Evolutionary conservation across 2,329 filamentous ascomycete species (phyloP), one percentile per base, ranked within the genome.

Genomic region (Fusarium goolgardi): DNA sequence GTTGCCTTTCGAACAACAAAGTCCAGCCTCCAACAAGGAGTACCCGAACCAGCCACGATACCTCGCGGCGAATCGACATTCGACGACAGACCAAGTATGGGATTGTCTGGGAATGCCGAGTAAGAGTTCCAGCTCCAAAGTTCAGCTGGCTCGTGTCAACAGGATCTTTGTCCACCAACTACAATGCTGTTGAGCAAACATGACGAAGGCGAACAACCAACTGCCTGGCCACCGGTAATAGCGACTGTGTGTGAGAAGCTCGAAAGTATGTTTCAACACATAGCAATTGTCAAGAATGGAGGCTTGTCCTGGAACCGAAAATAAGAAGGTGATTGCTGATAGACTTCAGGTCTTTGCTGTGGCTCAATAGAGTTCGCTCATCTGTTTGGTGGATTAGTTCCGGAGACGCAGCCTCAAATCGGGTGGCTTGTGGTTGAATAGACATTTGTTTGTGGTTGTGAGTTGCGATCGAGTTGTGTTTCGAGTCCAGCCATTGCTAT

Each of bases 401-500:
- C 45, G n/a, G 44, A 58, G 39, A 45, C 56, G 41, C 32, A 51
- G 40, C 29, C 39, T 59, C 32, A 27, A 43, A 43, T 46, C 66
- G 32, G 32, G 57, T 66, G 65, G 56, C 65, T 67, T 51, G 29
- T 40, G 34, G 35, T 52, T 53, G 44, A 44, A 46, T 52, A 15
- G 6, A 46, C 25, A 45, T 62, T 52, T 39, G 44, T 53, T 21
- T 39, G 25, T 29, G 23, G 9, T 35, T 9, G 4, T 27, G 23
- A 13, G 18, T 25, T 27, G n/a, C 34, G 16, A 32, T 31, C 16
- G 32, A 39, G 21, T 39, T 13, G 15, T 29, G 18, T 8, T 18
- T 25, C 41, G 12, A 13, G 18, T 29, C 7, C 11, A 27, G 10
- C 7, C 18, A 29, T 31, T 21, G 27, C 5, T 7, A 5, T 46